Conservation (phyloP, 495 filamentous ascomycete species). For the Lindgomyces ingoldianus region DNA sequence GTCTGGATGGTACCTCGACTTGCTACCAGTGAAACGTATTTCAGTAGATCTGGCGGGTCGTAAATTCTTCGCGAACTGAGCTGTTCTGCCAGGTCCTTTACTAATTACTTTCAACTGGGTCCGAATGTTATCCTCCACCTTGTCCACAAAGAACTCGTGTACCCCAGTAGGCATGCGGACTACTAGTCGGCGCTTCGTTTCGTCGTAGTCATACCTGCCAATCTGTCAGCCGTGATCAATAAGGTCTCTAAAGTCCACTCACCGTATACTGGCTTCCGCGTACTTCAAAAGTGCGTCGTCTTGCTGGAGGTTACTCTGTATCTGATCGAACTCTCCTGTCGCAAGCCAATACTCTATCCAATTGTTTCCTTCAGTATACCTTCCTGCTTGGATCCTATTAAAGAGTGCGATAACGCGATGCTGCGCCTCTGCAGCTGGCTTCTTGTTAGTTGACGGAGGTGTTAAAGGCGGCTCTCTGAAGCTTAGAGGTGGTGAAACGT, state of each 20-base stretch:
- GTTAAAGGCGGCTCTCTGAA: conserved; percentile 31
- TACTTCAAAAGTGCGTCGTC: conserved; percentile 19
- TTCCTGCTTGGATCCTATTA: conserved; percentile 26
- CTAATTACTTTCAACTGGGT: conserved; percentile 21
- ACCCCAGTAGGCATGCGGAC: conserved; percentile 15
- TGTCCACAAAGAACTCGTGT: conserved; percentile 8
- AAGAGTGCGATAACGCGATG: conserved; percentile 33
- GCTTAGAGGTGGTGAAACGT: conserved; percentile 32
- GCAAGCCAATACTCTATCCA: conserved; percentile 29
- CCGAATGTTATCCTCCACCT: conserved; percentile 8
- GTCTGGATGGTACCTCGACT: conserved; percentile 40
- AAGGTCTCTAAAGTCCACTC: background rate
- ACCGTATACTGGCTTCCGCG: conserved; percentile 18
- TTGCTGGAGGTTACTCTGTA: conserved; percentile 28
- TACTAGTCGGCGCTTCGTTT: background rate
- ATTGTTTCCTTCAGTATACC: conserved; percentile 5
- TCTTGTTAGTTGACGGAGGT: conserved; percentile 33
- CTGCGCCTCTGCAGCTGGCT: conserved; percentile 26
- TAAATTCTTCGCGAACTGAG: conserved; percentile 20
- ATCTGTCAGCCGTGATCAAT: background rate
- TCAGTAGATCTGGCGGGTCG: conserved; percentile 19
- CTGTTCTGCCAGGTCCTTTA: conserved; percentile 10
- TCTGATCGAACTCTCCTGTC: conserved; percentile 30
- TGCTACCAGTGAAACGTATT: conserved; percentile 15
- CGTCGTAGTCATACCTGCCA: conserved; percentile 13